Evolutionary conservation across 2,329 filamentous ascomycete genomes (phyloP).

Genomic region (Cadophora sp.): DNA sequence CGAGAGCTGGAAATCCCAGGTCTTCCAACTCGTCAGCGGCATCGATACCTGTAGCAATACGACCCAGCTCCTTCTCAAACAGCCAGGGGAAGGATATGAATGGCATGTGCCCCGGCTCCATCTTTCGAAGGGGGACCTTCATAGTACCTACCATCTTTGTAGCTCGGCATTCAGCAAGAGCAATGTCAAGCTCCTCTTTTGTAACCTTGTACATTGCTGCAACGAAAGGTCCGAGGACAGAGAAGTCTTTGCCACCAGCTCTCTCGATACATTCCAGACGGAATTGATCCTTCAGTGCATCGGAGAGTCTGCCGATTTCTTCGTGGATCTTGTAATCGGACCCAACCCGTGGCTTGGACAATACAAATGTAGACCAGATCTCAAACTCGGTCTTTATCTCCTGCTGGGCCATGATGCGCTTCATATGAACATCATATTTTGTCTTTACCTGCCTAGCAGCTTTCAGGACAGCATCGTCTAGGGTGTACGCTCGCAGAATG

Average conservation of each 20-base stretch:
- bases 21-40: conserved; percentile 36
- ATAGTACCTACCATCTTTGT: conserved; percentile 49
- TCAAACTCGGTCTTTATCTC: conserved; percentile 90
- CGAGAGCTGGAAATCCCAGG: conserved; percentile 30
- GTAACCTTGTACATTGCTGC: conserved; percentile 91
- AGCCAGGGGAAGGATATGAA: conserved; percentile 96
- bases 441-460: conserved; percentile 72
- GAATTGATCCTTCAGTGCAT: conserved; percentile 72
- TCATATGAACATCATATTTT: conserved; percentile 78
- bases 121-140: conserved; percentile 47
- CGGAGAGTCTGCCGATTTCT: conserved; percentile 74
- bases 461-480: conserved; percentile 61
- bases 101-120: conserved; percentile 65
- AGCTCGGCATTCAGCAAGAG: conserved; percentile 57
- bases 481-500: conserved; percentile 68
- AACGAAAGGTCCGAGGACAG: conserved; percentile 72
- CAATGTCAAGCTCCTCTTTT: conserved; percentile 68
- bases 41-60: conserved; percentile 62
- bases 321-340: conserved; percentile 89
- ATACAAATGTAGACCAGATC: conserved; percentile 84
- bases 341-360: conserved; percentile 74
- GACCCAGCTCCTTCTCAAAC: conserved; percentile 74
- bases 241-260: conserved; percentile 65
- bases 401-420: conserved; percentile 83
- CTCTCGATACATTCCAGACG: conserved; percentile 68